Conservation (phyloP, 441 rosid genomes). For the Adansonia grandidieri region DNA sequence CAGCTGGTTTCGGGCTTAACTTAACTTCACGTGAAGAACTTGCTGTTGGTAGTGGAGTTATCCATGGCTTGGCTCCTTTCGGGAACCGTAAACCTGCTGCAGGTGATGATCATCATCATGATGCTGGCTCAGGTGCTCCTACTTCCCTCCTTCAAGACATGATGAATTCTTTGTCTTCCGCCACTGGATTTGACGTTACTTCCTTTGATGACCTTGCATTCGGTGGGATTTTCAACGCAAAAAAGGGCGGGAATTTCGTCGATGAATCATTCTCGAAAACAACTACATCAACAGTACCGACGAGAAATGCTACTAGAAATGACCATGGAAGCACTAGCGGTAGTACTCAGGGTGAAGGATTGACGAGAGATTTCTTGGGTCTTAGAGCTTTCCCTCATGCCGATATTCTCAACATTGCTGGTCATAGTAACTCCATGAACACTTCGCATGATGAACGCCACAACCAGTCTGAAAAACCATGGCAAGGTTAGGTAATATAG, state of each 20-base stretch:
- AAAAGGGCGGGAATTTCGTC: not conserved
- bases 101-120: too few species aligned
- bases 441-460: too few species aligned
- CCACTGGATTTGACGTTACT: not conserved
- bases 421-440: too few species aligned
- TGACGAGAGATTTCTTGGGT: slow-evolving; percentile 72
- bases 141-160: not conserved
- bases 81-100: too few species aligned
- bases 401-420: slow-evolving; percentile 20
- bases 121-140: not conserved
- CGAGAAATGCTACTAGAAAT: not conserved
- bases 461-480: too few species aligned
- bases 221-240: too few species aligned
- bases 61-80: too few species aligned
- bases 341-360: slow-evolving; percentile 36
- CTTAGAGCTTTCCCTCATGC: slow-evolving; percentile 55
- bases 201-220: not conserved
- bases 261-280: not conserved
- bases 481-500: slow-evolving; percentile 13
- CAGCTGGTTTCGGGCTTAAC: too few species aligned
- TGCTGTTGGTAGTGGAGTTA: too few species aligned
- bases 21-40: too few species aligned
- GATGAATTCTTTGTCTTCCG: not conserved
- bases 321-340: not conserved
- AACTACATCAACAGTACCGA: not conserved